These are phyloP conservation scores for Celoporthe dispersa DNA, from an alignment of 2,329 filamentous ascomycete species.

Conservation along the genomic window DNA sequence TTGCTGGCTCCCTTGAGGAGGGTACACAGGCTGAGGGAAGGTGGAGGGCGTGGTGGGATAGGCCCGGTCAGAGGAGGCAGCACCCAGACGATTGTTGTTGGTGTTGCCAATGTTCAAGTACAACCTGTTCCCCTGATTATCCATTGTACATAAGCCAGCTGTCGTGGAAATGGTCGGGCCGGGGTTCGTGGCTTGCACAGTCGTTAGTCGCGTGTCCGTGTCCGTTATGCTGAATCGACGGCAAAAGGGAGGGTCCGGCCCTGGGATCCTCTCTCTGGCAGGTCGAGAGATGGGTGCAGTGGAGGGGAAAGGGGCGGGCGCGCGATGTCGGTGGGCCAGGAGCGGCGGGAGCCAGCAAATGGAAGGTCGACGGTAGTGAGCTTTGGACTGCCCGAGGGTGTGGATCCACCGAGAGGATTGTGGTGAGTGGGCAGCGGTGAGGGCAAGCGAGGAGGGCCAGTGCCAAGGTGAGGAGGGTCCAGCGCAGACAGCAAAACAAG, in stretches of 20 bases:
- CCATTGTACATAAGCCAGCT: constrained; percentile 47
- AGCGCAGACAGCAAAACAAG: neutral
- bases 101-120: constrained; percentile 71
- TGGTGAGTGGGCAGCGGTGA: constrained; percentile 26
- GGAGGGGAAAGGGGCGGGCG: constrained; percentile 28
- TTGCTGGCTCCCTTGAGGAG: constrained; percentile 44
- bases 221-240: constrained; percentile 12
- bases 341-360: constrained; percentile 22
- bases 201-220: constrained; percentile 24
- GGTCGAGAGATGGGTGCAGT: constrained; percentile 16
- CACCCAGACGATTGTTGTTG: constrained; percentile 66
- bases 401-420: constrained; percentile 19
- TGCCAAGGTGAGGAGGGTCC: neutral
- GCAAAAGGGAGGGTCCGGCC: constrained; percentile 25
- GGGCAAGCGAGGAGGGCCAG: constrained; percentile 21
- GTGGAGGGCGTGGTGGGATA: constrained; percentile 93
- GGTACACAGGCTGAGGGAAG: constrained; percentile 86
- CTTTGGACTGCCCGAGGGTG: constrained; percentile 17
- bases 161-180: constrained; percentile 29
- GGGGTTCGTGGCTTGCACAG: constrained; percentile 20
- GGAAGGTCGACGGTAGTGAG: constrained; percentile 11
- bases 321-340: constrained; percentile 22
- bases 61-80: constrained; percentile 62
- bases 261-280: constrained; percentile 10
- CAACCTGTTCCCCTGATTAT: constrained; percentile 63